Conservation (phyloP, 2,329 filamentous ascomycete species). For the Xylaria polymorpha region DNA sequence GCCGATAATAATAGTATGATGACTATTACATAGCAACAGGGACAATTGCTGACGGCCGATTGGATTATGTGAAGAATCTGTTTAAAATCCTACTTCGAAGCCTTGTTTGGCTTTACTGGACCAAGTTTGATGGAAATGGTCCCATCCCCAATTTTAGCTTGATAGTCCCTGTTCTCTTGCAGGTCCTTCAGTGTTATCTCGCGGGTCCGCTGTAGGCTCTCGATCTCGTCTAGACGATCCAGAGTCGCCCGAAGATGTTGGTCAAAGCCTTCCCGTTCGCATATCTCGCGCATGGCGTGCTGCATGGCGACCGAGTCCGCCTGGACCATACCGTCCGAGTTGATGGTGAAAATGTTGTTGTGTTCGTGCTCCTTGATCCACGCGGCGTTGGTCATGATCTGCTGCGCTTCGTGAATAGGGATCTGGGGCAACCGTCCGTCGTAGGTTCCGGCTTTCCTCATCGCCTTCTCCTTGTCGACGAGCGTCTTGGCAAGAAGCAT, state of each 20-base stretch:
- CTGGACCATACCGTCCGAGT: constrained; percentile 65
- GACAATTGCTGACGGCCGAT: not conserved
- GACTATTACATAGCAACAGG: not conserved
- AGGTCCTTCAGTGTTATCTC: constrained; percentile 66
- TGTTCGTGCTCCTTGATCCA: constrained; percentile 68
- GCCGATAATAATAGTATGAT: not conserved
- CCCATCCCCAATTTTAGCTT: constrained; percentile 29
- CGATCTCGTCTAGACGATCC: constrained; percentile 64
- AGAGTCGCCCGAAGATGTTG: constrained; percentile 64
- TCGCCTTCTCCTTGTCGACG: constrained; percentile 59
- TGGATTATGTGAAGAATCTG: not conserved
- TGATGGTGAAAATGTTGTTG: constrained; percentile 68
- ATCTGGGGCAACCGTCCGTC: constrained; percentile 63
- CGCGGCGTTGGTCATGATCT: constrained; percentile 68
- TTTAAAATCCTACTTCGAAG: constrained; percentile 3
- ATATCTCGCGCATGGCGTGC: constrained; percentile 66
- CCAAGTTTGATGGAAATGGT: constrained; percentile 32
- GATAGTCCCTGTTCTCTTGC: constrained; percentile 36
- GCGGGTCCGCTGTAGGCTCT: constrained; percentile 64
- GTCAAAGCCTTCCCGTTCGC: constrained; percentile 62
- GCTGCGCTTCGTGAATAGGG: constrained; percentile 59
- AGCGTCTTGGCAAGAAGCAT: constrained; percentile 69
- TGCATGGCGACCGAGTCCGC: constrained; percentile 69
- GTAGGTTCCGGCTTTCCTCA: constrained; percentile 38
- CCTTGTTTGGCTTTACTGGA: constrained; percentile 3